These are phyloP conservation scores for Mimosa bimucronata DNA, from an alignment of 306 rosid genomes.

Conservation along the genomic window DNA sequence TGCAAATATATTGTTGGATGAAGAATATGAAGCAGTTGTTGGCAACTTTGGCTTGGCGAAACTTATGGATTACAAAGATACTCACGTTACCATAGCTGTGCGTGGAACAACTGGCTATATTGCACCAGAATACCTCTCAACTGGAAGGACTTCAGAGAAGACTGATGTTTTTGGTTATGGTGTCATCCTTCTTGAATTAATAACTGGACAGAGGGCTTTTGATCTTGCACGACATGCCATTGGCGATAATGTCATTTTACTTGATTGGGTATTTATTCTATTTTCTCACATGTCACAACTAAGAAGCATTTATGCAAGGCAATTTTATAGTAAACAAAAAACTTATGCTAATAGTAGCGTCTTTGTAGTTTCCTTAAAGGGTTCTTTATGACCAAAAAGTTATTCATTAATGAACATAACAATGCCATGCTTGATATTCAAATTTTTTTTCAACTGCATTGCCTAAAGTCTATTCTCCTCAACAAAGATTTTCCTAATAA, in stretches of 20 bases:
- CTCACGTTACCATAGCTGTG: slow-evolving; percentile 33
- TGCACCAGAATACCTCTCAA: slow-evolving; percentile 35
- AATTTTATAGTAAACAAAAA: no score
- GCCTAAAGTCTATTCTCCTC: background rate
- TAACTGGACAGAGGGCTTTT: slow-evolving; percentile 33
- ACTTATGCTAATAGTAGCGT: no score
- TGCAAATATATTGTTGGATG: slow-evolving; percentile 35
- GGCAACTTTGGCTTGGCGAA: slow-evolving; percentile 37
- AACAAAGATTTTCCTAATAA: background rate
- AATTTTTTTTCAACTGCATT: background rate
- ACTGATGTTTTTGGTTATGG: slow-evolving; percentile 40
- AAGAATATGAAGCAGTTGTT: slow-evolving; percentile 34
- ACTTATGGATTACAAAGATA: slow-evolving; percentile 24
- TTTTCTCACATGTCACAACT: background rate
- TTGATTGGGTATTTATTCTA: slow-evolving; percentile 30
- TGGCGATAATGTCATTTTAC: slow-evolving; percentile 26
- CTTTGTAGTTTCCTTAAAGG: no score
- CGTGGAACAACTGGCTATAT: slow-evolving; percentile 29
- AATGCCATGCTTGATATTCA: background rate
- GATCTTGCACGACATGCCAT: slow-evolving; percentile 28
- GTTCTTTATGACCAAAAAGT: no score
- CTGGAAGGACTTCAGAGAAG: slow-evolving; percentile 34
- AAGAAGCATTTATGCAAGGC: no score
- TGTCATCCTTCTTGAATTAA: slow-evolving; percentile 36
- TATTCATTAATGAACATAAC: background rate